Evolutionary conservation across 148 eudicot genomes (phyloP).

Genomic region (Polygonum maritimum): DNA sequence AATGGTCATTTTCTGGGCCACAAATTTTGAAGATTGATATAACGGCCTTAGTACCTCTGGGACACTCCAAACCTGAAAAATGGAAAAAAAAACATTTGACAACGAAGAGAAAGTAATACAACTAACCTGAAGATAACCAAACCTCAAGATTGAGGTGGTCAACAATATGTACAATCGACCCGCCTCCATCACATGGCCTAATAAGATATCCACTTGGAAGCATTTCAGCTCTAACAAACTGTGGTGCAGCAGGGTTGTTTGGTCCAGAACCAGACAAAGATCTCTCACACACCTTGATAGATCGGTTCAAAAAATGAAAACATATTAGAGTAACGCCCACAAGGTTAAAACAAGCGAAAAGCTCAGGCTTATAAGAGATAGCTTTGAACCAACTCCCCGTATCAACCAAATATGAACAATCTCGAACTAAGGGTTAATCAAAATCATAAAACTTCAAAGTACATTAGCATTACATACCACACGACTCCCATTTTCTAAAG

Average conservation of each 20-base stretch:
- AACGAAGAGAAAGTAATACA: no score
- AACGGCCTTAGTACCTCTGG: slow-evolving; percentile 93
- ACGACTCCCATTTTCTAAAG: slow-evolving; percentile 77
- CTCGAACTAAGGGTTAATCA: background rate
- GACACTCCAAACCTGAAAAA: slow-evolving; percentile 81
- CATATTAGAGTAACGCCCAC: no score
- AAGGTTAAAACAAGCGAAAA: no score
- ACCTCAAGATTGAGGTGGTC: slow-evolving; percentile 94
- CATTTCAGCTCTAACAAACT: slow-evolving; percentile 85
- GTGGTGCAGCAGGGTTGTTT: slow-evolving; percentile 55
- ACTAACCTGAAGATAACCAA: slow-evolving; percentile 7
- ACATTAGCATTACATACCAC: slow-evolving; percentile 46
- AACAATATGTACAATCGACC: slow-evolving; percentile 84
- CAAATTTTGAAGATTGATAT: slow-evolving; percentile 86
- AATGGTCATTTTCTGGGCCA: slow-evolving; percentile 88
- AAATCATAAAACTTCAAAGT: no score
- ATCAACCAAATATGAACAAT: background rate
- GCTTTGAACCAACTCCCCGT: no score
- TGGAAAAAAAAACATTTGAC: background rate
- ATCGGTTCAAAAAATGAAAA: background rate
- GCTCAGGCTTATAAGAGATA: no score
- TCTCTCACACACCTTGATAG: slow-evolving; percentile 79
- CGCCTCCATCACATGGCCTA: slow-evolving; percentile 96
- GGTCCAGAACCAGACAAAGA: slow-evolving; percentile 29
- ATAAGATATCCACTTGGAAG: slow-evolving; percentile 93